Evolutionary conservation across 805 yeast species (phyloP).

Genomic region (Saccharomycopsis fibuligera): DNA sequence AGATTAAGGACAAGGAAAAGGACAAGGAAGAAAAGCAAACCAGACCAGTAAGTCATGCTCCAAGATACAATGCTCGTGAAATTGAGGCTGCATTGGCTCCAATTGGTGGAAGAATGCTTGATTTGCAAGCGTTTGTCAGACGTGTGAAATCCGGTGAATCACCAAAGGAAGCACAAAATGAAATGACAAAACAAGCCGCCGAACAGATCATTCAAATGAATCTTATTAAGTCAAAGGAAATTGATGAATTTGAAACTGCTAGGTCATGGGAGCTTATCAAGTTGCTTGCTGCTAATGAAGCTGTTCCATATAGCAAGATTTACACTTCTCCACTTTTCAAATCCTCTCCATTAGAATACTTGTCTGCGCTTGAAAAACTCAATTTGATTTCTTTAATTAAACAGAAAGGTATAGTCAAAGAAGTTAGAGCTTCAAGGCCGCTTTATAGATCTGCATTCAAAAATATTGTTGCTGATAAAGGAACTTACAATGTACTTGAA

Average conservation of each 20-base stretch:
- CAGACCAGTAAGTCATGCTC: neutral
- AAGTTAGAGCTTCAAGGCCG: slow-evolving; percentile 77
- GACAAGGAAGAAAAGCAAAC: slow-evolving; percentile 22
- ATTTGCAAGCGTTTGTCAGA: slow-evolving; percentile 82
- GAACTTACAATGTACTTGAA: slow-evolving; percentile 56
- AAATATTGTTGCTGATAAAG: slow-evolving; percentile 51
- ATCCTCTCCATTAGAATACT: slow-evolving; percentile 45
- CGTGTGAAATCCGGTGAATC: slow-evolving; percentile 84
- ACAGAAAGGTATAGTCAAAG: slow-evolving; percentile 66
- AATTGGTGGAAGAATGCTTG: slow-evolving; percentile 92
- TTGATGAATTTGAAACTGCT: slow-evolving; percentile 56
- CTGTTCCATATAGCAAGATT: slow-evolving; percentile 44
- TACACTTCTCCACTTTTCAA: slow-evolving; percentile 55
- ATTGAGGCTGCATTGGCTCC: slow-evolving; percentile 60
- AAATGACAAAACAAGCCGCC: slow-evolving; percentile 78
- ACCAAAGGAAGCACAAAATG: slow-evolving; percentile 67
- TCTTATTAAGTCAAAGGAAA: slow-evolving; percentile 29
- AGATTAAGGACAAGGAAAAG: slow-evolving; percentile 17
- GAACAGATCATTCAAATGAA: slow-evolving; percentile 84
- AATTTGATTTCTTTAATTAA: slow-evolving; percentile 70
- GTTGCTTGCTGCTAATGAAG: slow-evolving; percentile 44
- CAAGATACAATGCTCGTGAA: neutral
- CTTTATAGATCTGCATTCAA: slow-evolving; percentile 74
- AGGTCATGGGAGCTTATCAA: slow-evolving; percentile 87
- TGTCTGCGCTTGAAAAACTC: slow-evolving; percentile 68